Evolutionary conservation across 495 filamentous ascomycete species (phyloP).

Genomic region (Staphylotrichum longicolle): DNA sequence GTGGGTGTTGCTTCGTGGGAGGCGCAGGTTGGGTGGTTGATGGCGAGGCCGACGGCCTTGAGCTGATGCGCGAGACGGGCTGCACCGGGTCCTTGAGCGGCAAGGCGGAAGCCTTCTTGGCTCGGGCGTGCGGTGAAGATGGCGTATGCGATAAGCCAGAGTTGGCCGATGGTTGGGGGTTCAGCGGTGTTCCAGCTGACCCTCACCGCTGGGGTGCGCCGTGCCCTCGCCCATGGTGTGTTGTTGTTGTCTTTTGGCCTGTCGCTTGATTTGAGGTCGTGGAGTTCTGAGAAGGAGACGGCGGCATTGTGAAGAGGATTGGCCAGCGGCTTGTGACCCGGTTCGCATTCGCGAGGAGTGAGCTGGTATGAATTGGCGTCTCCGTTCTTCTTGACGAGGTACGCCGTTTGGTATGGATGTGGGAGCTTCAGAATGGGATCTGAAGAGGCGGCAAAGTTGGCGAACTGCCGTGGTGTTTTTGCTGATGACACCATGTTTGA

Average conservation of each 20-base stretch:
- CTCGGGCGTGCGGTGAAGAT: conserved; percentile 54
- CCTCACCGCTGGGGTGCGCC: conserved; percentile 42
- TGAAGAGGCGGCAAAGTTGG: conserved; percentile 32
- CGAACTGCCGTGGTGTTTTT: conserved; percentile 23
- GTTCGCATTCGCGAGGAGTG: conserved; percentile 20
- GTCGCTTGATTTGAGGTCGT: conserved; percentile 47
- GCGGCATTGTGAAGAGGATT: conserved; percentile 38
- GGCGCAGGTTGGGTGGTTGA: conserved; percentile 44
- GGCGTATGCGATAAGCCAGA: conserved; percentile 62
- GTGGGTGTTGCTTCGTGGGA: conserved; percentile 12
- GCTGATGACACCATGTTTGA: conserved; percentile 10
- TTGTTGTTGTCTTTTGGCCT: conserved; percentile 47
- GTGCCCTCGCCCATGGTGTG: conserved; percentile 47
- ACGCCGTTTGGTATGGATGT: conserved; percentile 48
- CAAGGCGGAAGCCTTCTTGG: conserved; percentile 54
- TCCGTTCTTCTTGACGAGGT: conserved; percentile 33
- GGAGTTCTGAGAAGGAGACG: conserved; percentile 44
- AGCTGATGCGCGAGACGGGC: conserved; percentile 49
- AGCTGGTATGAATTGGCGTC: conserved; percentile 25
- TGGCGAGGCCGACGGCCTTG: conserved; percentile 51
- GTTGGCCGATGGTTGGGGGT: conserved; percentile 54
- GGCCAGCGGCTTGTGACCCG: conserved; percentile 19
- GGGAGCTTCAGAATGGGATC: conserved; percentile 46
- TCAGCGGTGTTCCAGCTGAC: conserved; percentile 36
- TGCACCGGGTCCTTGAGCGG: conserved; percentile 41